These are phyloP conservation scores for Sherardia arvensis DNA, from an alignment of 257 asterid genomes.

Conservation along the genomic window DNA sequence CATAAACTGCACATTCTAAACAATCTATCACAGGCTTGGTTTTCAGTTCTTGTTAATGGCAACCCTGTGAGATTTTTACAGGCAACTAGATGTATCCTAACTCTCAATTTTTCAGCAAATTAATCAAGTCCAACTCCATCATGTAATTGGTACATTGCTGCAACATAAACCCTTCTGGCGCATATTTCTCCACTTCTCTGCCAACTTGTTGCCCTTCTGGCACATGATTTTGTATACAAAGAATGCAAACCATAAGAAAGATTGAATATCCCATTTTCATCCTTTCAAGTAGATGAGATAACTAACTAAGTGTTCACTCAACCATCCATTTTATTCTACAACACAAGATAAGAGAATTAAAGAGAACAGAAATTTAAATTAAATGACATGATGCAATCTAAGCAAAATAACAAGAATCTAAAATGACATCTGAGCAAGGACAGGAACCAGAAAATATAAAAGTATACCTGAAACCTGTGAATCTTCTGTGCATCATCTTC, in stretches of 20 bases:
- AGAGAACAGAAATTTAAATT: background rate
- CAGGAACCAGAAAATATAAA: background rate
- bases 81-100: too few relatives aligned
- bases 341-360: background rate
- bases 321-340: background rate
- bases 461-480: background rate
- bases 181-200: background rate
- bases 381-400: too few relatives aligned
- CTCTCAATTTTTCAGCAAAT: background rate
- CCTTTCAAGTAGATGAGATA: too few relatives aligned
- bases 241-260: background rate
- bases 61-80: too few relatives aligned
- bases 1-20: too few relatives aligned
- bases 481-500: background rate
- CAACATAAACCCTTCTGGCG: background rate
- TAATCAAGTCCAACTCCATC: conserved; percentile 5
- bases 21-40: too few relatives aligned
- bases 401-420: too few relatives aligned
- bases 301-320: background rate
- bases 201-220: background rate
- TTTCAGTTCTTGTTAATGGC: too few relatives aligned
- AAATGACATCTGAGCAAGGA: background rate
- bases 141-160: background rate
- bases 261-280: background rate
- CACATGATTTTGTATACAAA: background rate